These are phyloP conservation scores for Talaromyces sp. DNA, from an alignment of 2,329 filamentous ascomycete species.

Conservation along the genomic window DNA sequence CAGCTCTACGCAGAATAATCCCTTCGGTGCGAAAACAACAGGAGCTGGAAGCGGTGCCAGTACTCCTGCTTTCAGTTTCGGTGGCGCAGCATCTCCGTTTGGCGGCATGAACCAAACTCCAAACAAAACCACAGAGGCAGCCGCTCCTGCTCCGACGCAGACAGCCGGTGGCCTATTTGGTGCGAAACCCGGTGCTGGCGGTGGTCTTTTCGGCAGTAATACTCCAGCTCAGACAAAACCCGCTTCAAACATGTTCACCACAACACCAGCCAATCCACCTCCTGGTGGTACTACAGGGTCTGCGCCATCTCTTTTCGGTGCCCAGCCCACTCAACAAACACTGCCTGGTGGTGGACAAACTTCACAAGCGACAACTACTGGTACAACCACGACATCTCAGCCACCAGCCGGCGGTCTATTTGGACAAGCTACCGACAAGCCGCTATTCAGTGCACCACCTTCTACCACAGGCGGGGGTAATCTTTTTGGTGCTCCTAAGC, in stretches of 20 bases:
- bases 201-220: conserved; percentile 35
- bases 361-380: conserved; percentile 23
- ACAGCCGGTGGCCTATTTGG: conserved; percentile 33
- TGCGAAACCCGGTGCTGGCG: conserved; percentile 21
- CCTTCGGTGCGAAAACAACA: conserved; percentile 28
- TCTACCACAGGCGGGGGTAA: conserved; percentile 11
- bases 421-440: conserved; percentile 26
- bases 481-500: conserved; percentile 16
- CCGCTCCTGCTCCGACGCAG: conserved; percentile 31
- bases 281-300: conserved; percentile 33
- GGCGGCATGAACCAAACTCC: conserved; percentile 32
- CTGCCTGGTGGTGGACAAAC: conserved; percentile 27
- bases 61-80: conserved; percentile 34
- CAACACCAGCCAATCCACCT: conserved; percentile 48
- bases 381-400: conserved; percentile 24
- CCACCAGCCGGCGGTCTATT: conserved; percentile 31
- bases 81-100: conserved; percentile 28
- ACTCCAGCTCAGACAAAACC: conserved; percentile 38
- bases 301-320: conserved; percentile 28
- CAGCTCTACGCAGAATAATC: conserved; percentile 22
- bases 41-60: conserved; percentile 21
- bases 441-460: conserved; percentile 30
- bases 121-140: conserved; percentile 34
- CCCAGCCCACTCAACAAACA: conserved; percentile 26
- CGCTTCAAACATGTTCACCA: conserved; percentile 33